Percentiles rank a stretch among this genome's conserved stretches.
Evolutionary conservation across 495 filamentous ascomycete species (phyloP).

Genomic region (Penicillium samsonianum): DNA sequence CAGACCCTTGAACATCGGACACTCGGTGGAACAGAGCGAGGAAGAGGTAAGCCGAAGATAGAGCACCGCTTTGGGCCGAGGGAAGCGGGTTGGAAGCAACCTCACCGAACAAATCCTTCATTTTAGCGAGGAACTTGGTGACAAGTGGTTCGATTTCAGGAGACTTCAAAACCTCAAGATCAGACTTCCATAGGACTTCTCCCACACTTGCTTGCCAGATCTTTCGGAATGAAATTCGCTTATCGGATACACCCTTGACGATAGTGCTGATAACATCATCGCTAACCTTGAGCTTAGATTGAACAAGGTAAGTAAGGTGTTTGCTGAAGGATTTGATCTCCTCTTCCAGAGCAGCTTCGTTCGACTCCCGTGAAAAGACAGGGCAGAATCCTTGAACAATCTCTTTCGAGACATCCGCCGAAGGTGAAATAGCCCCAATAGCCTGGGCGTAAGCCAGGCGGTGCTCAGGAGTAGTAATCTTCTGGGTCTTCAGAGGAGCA

Average conservation of each 20-base stretch:
- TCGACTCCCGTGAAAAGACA: conserved; percentile 75
- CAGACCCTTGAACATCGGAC: conserved; percentile 32
- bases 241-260: conserved; percentile 80
- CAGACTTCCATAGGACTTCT: conserved; percentile 66
- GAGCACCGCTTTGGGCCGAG: conserved; percentile 73
- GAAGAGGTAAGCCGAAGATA: conserved; percentile 71
- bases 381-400: conserved; percentile 65
- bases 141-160: conserved; percentile 45
- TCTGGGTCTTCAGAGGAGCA: conserved; percentile 73
- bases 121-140: conserved; percentile 57
- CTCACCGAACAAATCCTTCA: conserved; percentile 76
- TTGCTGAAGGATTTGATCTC: conserved; percentile 68
- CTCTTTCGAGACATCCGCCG: conserved; percentile 58
- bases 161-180: conserved; percentile 44
- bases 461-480: conserved; percentile 79
- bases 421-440: conserved; percentile 61
- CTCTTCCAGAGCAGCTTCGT: conserved; percentile 76
- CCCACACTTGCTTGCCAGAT: conserved; percentile 77
- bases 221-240: conserved; percentile 73
- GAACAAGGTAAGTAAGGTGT: conserved; percentile 59
- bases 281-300: conserved; percentile 57
- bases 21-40: conserved; percentile 56
- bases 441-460: conserved; percentile 77
- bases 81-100: conserved; percentile 71
- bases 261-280: conserved; percentile 69